Evolutionary conservation across 164 flowering plant species (phyloP).

Genomic region (Vitis cinerea): DNA sequence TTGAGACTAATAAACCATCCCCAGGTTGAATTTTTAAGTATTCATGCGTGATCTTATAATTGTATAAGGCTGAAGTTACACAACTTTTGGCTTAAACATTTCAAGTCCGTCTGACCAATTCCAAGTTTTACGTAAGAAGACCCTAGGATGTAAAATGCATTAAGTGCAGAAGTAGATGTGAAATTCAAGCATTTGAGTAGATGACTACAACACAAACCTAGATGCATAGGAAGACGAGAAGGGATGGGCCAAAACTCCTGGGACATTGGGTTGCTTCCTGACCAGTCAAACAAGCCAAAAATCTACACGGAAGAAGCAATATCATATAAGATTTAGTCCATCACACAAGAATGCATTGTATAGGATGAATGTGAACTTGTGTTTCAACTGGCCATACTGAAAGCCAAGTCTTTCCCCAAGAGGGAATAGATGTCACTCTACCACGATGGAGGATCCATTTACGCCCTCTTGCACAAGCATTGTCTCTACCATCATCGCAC

Average conservation of each 20-base stretch:
- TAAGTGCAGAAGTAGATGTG: too few relatives aligned
- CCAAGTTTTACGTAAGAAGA: too few relatives aligned
- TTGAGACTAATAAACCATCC: too few relatives aligned
- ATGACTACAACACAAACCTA: constrained; percentile 16
- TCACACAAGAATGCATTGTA: not conserved
- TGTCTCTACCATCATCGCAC: constrained; percentile 32
- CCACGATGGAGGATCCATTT: constrained; percentile 58
- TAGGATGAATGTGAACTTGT: not conserved
- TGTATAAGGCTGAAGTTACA: too few relatives aligned
- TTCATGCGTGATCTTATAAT: too few relatives aligned
- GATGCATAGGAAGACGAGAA: constrained; percentile 37
- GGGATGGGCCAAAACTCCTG: constrained; percentile 52
- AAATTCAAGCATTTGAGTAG: too few relatives aligned
- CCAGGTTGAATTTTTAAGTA: too few relatives aligned
- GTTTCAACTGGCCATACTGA: constrained; percentile 24
- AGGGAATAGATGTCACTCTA: constrained; percentile 39
- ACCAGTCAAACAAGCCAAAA: constrained; percentile 47
- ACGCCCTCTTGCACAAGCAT: constrained; percentile 39
- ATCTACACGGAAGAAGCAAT: constrained; percentile 16
- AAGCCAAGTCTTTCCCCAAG: constrained; percentile 68
- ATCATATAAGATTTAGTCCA: not conserved
- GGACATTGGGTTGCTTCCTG: constrained; percentile 48
- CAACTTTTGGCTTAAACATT: too few relatives aligned
- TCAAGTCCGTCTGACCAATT: too few relatives aligned
- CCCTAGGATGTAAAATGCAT: too few relatives aligned